Conservation (phyloP, 495 filamentous ascomycete genomes). For the Neurospora terricola region DNA sequence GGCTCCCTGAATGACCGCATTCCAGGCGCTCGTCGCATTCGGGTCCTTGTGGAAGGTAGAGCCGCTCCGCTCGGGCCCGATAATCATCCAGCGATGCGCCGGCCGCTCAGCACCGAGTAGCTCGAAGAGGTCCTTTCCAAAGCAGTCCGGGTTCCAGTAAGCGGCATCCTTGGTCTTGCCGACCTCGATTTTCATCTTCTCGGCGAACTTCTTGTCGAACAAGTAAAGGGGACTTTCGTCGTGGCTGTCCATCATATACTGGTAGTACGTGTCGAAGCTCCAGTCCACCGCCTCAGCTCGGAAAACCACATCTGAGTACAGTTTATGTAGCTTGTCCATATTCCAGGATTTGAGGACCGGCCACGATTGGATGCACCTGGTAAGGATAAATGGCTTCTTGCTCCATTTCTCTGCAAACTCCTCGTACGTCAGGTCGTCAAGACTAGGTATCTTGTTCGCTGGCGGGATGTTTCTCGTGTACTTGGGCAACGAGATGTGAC, state of each 20-base stretch:
- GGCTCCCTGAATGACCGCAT: constrained; percentile 79
- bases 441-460: constrained; percentile 60
- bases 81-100: constrained; percentile 86
- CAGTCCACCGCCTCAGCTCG: constrained; percentile 92
- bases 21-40: constrained; percentile 75
- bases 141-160: constrained; percentile 82
- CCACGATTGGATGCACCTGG: constrained; percentile 75
- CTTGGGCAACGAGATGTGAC: constrained; percentile 55
- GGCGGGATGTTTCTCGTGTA: constrained; percentile 63
- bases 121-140: constrained; percentile 81
- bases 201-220: constrained; percentile 78
- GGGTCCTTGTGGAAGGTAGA: constrained; percentile 91
- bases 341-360: constrained; percentile 70
- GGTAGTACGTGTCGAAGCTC: constrained; percentile 65
- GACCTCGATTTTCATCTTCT: constrained; percentile 69
- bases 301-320: constrained; percentile 60
- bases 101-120: constrained; percentile 72
- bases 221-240: constrained; percentile 93
- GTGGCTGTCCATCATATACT: constrained; percentile 71
- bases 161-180: constrained; percentile 44
- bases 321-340: constrained; percentile 47
- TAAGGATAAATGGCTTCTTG: constrained; percentile 79
- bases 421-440: constrained; percentile 55
- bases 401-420: constrained; percentile 73
- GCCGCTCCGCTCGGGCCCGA: constrained; percentile 81